Percentiles rank a stretch among this genome's conserved stretches.
These are phyloP conservation scores for Aspergillus transmontanensis DNA, from an alignment of 2,329 filamentous ascomycete genomes.

Conservation along the genomic window DNA sequence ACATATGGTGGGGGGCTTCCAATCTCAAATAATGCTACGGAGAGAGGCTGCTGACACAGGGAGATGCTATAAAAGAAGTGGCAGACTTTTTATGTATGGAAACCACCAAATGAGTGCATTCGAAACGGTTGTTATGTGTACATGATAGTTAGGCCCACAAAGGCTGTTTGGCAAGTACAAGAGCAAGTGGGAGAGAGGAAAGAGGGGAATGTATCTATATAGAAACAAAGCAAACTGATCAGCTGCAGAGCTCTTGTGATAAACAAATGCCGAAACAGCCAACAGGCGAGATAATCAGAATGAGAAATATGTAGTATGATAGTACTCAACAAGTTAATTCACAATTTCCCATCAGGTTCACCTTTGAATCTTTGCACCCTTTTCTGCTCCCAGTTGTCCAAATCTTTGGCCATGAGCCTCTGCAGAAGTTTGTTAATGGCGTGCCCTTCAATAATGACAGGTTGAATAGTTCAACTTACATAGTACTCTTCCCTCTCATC, in stretches of 20 bases:
- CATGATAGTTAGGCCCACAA: background rate
- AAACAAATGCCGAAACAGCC: background rate
- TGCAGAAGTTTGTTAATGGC: conserved; percentile 38
- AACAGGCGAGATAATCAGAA: background rate
- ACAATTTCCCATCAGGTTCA: conserved; percentile 83
- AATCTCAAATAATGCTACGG: too few species aligned
- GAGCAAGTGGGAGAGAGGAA: background rate
- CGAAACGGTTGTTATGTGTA: background rate
- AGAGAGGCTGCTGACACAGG: background rate
- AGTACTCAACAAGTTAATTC: conserved; percentile 24
- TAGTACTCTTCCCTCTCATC: conserved; percentile 53
- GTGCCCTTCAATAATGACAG: background rate
- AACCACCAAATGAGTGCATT: background rate
- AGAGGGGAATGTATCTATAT: background rate
- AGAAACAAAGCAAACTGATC: background rate
- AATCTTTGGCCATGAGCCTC: conserved; percentile 82
- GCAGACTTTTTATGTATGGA: background rate
- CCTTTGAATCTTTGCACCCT: conserved; percentile 86
- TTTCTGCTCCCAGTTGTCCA: conserved; percentile 97
- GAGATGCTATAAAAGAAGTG: background rate
- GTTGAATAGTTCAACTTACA: conserved; percentile 28
- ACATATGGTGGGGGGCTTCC: background rate
- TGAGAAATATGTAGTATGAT: background rate
- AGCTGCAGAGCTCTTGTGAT: background rate
- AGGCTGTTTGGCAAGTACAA: background rate